These are phyloP conservation scores for Penicillium verhagenii DNA, from an alignment of 495 filamentous ascomycete genomes.

Conservation along the genomic window DNA sequence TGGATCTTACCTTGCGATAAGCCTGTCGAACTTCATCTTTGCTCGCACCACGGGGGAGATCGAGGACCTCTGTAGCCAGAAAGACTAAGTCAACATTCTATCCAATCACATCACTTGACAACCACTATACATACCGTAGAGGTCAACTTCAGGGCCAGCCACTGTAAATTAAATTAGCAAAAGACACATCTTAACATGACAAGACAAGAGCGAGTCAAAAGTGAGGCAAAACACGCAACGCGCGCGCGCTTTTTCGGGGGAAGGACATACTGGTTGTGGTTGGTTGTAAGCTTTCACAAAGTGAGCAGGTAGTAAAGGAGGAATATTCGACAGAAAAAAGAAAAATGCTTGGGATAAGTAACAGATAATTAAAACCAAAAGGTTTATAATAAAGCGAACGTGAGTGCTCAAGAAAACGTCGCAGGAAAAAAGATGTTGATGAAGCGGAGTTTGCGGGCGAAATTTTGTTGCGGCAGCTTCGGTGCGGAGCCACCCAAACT, in stretches of 20 bases:
- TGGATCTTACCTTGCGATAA: constrained; percentile 77
- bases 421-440: constrained; percentile 12
- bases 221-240: too few species aligned
- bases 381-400: not conserved
- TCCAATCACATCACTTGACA: not conserved
- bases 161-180: constrained; percentile 32
- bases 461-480: constrained; percentile 26
- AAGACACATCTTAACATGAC: not conserved
- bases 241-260: not conserved
- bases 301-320: not conserved
- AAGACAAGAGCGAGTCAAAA: not conserved
- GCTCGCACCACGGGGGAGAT: constrained; percentile 63
- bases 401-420: constrained; percentile 3
- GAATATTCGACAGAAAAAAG: too few species aligned
- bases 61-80: constrained; percentile 64
- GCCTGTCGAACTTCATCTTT: constrained; percentile 94
- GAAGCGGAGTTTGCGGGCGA: constrained; percentile 12
- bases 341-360: too few species aligned
- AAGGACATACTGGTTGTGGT: constrained; percentile 5
- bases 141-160: constrained; percentile 39
- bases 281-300: not conserved
- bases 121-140: constrained; percentile 40
- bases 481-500: constrained; percentile 22
- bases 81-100: not conserved
- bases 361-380: not conserved